Base-by-base conservation (phyloP, 768 basidiomycete genomes). In the Suillus luteus region DNA sequence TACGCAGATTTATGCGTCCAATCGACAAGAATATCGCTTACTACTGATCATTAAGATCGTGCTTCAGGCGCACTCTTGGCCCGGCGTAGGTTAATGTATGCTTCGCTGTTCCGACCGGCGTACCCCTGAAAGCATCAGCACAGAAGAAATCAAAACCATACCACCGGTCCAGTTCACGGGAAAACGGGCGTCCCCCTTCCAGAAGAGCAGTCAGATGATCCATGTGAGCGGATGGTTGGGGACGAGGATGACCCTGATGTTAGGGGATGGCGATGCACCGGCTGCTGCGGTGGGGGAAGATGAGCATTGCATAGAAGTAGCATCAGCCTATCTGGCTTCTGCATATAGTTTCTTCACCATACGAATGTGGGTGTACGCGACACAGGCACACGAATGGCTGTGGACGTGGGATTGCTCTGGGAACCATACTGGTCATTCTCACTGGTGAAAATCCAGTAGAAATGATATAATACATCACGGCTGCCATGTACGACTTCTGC, bases 401-500 rank as follows among this genome's bases (percentile, higher is more conserved):
- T 79, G 76, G 95, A 96, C 1, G 86, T 92, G 15, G 89, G 74
- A 69, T 93, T 10, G 88, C 83, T 3, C 68, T 85, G 82, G 19
- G 83, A 84, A 54, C 86, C 86, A 67, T 85, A 83, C 48, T 91
- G 79, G 2, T 80, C 75, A 55, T 75, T 69, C 66, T 86, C 83
- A 52, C 85, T 82, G 19, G 87, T 88, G 68, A 96, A 81, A 61
- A 93, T 81, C 83, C 89, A 96, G 76, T 82, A 94, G 70, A 85
- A 94, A 0, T 89, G 87, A 76, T 85, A 93, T 10, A 83, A 78
- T 52, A 84, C 75, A 66, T 88, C 83, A 83, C 51, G 81, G 72
- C 61, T 72, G 74, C 78, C 82, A 88, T 4, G 74, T 68, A 33
- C 71, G 60, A 27, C 87, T 89, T 37, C 81, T 74, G 1, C 68